phyloP scores from a whole-genome alignment of 2,329 filamentous ascomycete species.

The Fusarium clavum region DNA sequence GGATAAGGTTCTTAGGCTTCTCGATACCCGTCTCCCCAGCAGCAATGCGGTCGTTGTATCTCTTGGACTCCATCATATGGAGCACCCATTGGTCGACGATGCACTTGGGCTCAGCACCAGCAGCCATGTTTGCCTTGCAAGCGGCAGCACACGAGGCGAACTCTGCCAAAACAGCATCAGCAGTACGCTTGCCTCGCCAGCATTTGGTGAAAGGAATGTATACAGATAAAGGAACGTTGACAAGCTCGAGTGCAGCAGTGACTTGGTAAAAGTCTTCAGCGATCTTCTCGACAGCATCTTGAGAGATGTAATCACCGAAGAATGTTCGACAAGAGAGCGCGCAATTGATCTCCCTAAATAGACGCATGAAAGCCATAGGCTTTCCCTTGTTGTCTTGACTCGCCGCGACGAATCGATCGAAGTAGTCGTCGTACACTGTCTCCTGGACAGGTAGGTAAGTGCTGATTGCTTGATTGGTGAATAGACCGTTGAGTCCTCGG shows the following conservation, averaged over 20 bases:
- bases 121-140: slow-evolving; percentile 77
- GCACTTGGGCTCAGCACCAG: slow-evolving; percentile 74
- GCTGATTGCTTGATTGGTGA: slow-evolving; percentile 77
- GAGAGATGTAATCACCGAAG: slow-evolving; percentile 81
- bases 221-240: slow-evolving; percentile 77
- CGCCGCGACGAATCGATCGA: slow-evolving; percentile 72
- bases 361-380: slow-evolving; percentile 75
- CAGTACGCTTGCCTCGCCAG: slow-evolving; percentile 81
- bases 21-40: slow-evolving; percentile 61
- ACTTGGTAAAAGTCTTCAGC: slow-evolving; percentile 83
- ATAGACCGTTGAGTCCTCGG: slow-evolving; percentile 78
- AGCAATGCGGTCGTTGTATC: slow-evolving; percentile 72
- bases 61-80: slow-evolving; percentile 77
- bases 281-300: slow-evolving; percentile 77
- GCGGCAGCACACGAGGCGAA: slow-evolving; percentile 79
- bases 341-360: slow-evolving; percentile 82
- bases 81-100: slow-evolving; percentile 84
- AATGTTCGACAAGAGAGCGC: slow-evolving; percentile 83
- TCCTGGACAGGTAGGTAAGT: slow-evolving; percentile 80
- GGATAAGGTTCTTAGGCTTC: slow-evolving; percentile 61
- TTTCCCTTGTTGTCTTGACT: slow-evolving; percentile 64
- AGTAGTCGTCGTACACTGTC: slow-evolving; percentile 78
- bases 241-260: slow-evolving; percentile 81
- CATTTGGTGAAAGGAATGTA: slow-evolving; percentile 81
- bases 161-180: slow-evolving; percentile 76